Evolutionary conservation across 2,329 filamentous ascomycete species (phyloP), one percentile per base, ranked within the genome.

Genomic region (Chaetomiaceae sp.): DNA sequence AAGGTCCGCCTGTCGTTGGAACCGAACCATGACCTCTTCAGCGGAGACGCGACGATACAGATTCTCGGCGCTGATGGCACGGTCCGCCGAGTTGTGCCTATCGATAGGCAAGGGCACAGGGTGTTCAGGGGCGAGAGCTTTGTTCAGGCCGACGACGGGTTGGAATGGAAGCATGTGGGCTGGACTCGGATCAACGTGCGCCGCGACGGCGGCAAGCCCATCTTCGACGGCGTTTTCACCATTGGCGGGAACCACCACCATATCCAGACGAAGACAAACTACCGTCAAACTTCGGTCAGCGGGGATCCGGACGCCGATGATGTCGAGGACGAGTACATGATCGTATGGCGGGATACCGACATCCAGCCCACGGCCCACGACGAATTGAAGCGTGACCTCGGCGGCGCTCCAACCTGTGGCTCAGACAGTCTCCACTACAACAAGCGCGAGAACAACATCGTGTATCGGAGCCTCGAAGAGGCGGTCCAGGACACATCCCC

Each of bases 311-410:
- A 79, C 23, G 67, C 89, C 7, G 72, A 79, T 13, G 70, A 73
- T 41, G 76, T 73, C 18, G 64, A 66, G 4, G 79, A 84, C 29
- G 88, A 95, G 56, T 86, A 82, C 65, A 94, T 99, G 91, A 78
- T 96, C 32, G 79, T 96, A 1, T 97, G 89, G 79, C 82, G 91
- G 59, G 91, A 97, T 66, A 95, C 90, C 25, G 94, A 99, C 68
- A 82, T 96, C 64, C 36, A 34, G 11, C 45, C 63, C 57, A 65
- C 65, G n/a, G 69, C 72, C 33, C 79, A 80, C 50, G 71, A 74
- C 20, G 86, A 92, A 58, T 69, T 94, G 61, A 87, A 83, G 63
- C 81, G 88, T 57, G 75, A 74, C 49, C 10, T 59, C 29, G 44
- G 27, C 13, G 44, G 30, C 20, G 51, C 29, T 18, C 38, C 52